Evolutionary conservation across 208 protist genomes (phyloP), one percentile per base, ranked within the genome.

Genomic region (Leishmania amazonensis): DNA sequence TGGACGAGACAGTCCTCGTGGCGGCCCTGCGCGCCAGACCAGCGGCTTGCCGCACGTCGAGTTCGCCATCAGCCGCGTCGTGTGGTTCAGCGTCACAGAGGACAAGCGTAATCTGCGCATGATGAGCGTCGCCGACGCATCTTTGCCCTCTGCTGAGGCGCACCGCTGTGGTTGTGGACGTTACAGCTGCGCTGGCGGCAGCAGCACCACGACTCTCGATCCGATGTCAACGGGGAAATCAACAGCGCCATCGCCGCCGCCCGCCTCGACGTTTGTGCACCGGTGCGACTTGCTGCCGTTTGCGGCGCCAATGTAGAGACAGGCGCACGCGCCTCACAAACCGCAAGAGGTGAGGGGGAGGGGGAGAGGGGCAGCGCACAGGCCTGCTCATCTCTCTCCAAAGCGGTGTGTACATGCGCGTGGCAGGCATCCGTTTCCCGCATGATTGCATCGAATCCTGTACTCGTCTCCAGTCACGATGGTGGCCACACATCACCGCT

Each of bases 51-150:
- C 81, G 6, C 82, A 85, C 49, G 40, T 62, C 11, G 82, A 85
- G 72, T 85, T 85, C 51, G 24, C 77, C 13, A 75, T 85, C 38
- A 75, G 78, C 40, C 82, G 82, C 2, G 76, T 85, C 9, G 82
- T 85, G 38, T 85, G 82, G 82, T 85, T 85, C 73, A 40, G 58
- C 28, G 68, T 85, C 62, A 75, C 71, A 17, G 82, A 85, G 76
- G 82, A 79, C 35, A 75, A 75, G 38, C 65, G 65, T 2, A 45
- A 58, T 8, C 42, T 80, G 28, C 81, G 75, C 3, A 8, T 65
- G 2, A 84, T 84, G 81, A 76, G 24, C 49, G 31, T 7, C 40
- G 1, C 28, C 8, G 67, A 47, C 31, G 72, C n/a, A 19, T 28
- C 38, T 17, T 24, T 21, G 6, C 13, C 51, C 49, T 45, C n/a